Conservation (phyloP, 306 rosid species). For the Quercus parvula region DNA sequence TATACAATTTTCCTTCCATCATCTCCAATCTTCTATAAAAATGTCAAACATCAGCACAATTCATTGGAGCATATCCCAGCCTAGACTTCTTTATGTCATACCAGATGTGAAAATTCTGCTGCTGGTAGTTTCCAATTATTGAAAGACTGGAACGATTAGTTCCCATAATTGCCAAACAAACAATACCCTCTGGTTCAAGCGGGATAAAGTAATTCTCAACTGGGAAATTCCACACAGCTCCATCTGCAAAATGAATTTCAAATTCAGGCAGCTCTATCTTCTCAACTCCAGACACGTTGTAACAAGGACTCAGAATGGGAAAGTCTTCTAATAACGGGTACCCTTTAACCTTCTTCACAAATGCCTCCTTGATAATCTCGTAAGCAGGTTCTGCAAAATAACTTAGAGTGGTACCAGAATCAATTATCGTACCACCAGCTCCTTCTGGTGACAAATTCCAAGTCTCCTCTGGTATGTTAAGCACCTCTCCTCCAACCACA, state of each 20-base stretch:
- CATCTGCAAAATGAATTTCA: conserved; percentile 67
- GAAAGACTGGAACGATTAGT: conserved; percentile 70
- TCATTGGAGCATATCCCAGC: conserved; percentile 86
- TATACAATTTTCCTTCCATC: conserved; percentile 34
- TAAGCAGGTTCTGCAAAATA: conserved; percentile 91
- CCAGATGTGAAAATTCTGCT: conserved; percentile 86
- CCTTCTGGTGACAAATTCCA: conserved; percentile 70
- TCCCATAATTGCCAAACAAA: conserved; percentile 82
- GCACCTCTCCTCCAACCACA: conserved; percentile 60
- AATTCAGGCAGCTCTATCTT: conserved; percentile 79
- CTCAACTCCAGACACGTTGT: conserved; percentile 82
- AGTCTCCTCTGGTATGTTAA: conserved; percentile 67
- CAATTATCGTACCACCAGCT: conserved; percentile 87
- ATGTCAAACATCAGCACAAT: conserved; percentile 71
- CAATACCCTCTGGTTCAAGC: conserved; percentile 57
- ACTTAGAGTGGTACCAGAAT: conserved; percentile 93
- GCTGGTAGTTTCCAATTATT: conserved; percentile 95
- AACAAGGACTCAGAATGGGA: conserved; percentile 77
- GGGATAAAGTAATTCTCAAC: conserved; percentile 86
- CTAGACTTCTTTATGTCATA: conserved; percentile 86
- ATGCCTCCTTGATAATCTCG: conserved; percentile 61
- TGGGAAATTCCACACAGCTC: conserved; percentile 90
- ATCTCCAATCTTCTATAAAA: conserved; percentile 2
- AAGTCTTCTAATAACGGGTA: conserved; percentile 52
- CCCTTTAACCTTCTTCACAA: conserved; percentile 53